Base-by-base conservation (phyloP, 2,329 filamentous ascomycete genomes). In the Colletotrichum agaves region DNA sequence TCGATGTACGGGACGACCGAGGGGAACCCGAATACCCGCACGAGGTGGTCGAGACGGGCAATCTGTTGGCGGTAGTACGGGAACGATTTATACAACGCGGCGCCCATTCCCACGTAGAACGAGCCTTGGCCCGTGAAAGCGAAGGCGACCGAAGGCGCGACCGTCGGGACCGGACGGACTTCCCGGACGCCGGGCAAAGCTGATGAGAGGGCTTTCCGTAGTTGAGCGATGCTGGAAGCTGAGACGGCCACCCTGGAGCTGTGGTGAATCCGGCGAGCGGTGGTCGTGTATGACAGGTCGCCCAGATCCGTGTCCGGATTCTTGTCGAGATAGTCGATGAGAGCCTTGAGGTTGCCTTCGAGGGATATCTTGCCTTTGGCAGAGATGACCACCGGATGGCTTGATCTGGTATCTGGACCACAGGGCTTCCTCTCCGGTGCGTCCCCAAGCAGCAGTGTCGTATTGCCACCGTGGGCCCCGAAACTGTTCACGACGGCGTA, bases 401-500 rank as follows among this genome's bases (percentile, higher is more conserved):
- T 10, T 4, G 23, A 27, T 27, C 46, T 23, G 8, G 21, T 10
- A 23, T 49, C 46, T 1, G 21, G 13, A 10, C 11, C 46, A 3
- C n/a, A 11, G 12, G 31, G 46, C 5, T 12, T 12, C 11, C 23
- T 12, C 2, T 89, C 82, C 60, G 87, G 87, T 0, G 81, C 86
- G 69, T 92, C 90, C 72, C 91, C 87, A 2, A 93, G 73, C 6
- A 92, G 76, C 23, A 92, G 75, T 11, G 88, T 86, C 2, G 90
- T 91, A 76, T 93, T 93, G 37, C 90, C 90, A 69, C 90, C 90
- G 61, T 90, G 88, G 8, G 90, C 91, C 1, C 41, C 50, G 17
- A 56, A 62, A 6, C 60, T 62, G 50, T 62, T 62, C 1, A 62
- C 50, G 6, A 62, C 7, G 4, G 59, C 39, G 5, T 47, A 47